Base-by-base conservation (phyloP, 2,329 filamentous ascomycete species). In the Pseudogymnoascus sp. region DNA sequence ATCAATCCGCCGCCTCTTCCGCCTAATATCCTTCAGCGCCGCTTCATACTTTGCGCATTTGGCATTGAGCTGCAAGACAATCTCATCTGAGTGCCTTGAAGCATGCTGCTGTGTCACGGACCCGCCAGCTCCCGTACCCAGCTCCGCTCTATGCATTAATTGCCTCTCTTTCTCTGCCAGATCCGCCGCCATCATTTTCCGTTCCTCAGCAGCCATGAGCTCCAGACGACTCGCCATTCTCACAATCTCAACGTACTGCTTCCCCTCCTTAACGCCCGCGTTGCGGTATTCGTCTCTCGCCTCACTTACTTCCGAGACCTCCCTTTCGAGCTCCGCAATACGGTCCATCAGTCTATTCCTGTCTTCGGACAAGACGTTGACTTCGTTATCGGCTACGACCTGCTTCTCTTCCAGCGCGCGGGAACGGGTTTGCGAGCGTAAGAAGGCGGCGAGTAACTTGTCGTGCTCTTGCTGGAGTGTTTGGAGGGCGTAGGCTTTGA, bases 391-490 rank as follows among this genome's bases (percentile, higher is more conserved):
- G 4, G 78, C 78, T 14, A 80, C 77, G 22, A 75, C 75, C 14
- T 80, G 70, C 67, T 83, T 83, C 69, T 76, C 78, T 63, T 81
- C 80, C 2, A 83, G 73, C 1, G 80, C 76, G 42, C 76, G 76
- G 45, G 75, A 79, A 66, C 79, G 79, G 12, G 75, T 76, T 55
- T 80, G 77, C 64, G 81, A 79, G 4, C 78, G 75, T 33, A 80
- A 78, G 22, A 81, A 77, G 25, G 80, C 82, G 19, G 80, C 75
- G 3, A 83, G 74, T 3, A 84, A 73, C 52, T 75, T 76, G 61
- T 82, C 76, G 67, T 84, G 80, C 69, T 84, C 81, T n/a, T 75
- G 74, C 67, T 82, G 80, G 5, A 84, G 72, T 1, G 79, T 81
- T 64, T 81, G 78, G 22, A 82, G 74, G 11, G 78, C 77, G 16